Conservation (phyloP, 352 stramenopile species). For the Thraustochytrium sp. region DNA sequence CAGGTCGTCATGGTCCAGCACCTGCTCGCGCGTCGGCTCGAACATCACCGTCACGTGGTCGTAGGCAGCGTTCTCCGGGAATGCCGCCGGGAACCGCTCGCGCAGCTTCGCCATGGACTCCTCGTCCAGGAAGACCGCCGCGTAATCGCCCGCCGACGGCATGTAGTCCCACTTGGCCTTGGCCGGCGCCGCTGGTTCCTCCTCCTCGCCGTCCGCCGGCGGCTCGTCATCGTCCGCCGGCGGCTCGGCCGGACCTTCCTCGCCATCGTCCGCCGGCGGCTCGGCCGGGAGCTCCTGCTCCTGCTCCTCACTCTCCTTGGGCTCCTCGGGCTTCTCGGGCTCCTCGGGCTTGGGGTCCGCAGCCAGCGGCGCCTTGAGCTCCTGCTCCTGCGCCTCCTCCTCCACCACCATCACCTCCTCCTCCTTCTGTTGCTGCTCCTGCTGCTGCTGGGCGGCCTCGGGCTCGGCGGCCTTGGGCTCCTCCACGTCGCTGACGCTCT, state of each 20-base stretch:
- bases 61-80: neutral
- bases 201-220: no score
- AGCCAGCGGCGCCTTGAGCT: slow-evolving; percentile 72
- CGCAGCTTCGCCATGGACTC: slow-evolving; percentile 1
- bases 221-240: no score
- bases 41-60: slow-evolving; percentile 37
- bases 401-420: slow-evolving; percentile 73
- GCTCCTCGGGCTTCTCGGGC: slow-evolving; percentile 62
- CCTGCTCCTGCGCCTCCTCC: slow-evolving; percentile 75
- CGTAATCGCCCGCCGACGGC: slow-evolving; percentile 2
- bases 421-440: slow-evolving; percentile 76
- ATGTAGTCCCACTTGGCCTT: slow-evolving; percentile 26
- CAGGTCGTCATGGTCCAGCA: slow-evolving; percentile 36
- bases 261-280: slow-evolving; percentile 66
- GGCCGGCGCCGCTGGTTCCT: no score
- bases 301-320: slow-evolving; percentile 63
- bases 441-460: slow-evolving; percentile 60
- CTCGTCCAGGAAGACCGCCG: slow-evolving; percentile 21
- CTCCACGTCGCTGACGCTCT: slow-evolving; percentile 45
- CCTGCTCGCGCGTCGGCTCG: slow-evolving; percentile 13
- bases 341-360: slow-evolving; percentile 77
- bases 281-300: slow-evolving; percentile 68
- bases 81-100: slow-evolving; percentile 10
- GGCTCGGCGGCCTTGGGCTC: slow-evolving; percentile 64
- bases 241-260: slow-evolving; percentile 67